Conservation (phyloP, 1,139 yeast genomes). For the Zhuliangozyma blackwelliae region DNA sequence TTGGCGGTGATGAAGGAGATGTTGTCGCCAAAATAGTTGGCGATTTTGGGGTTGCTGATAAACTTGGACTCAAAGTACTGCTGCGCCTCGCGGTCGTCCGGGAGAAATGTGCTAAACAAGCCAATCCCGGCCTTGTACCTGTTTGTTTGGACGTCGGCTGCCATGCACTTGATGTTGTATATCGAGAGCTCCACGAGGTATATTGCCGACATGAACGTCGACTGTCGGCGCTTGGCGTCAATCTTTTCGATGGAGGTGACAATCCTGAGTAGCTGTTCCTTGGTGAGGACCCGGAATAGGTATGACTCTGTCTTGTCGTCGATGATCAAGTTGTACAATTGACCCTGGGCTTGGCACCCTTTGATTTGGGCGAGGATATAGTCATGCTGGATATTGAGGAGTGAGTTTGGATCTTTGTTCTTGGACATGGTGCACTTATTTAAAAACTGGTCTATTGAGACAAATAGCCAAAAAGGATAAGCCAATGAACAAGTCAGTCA, state of each 20-base stretch:
- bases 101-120: slow-evolving; percentile 27
- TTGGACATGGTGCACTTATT: slow-evolving; percentile 9
- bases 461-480: no score
- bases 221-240: slow-evolving; percentile 32
- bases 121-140: slow-evolving; percentile 39
- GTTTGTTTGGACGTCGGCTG: slow-evolving; percentile 37
- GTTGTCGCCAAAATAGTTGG: slow-evolving; percentile 26
- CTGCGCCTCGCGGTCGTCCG: slow-evolving; percentile 20
- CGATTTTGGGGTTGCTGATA: slow-evolving; percentile 27
- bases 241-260: slow-evolving; percentile 41
- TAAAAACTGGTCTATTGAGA: no score
- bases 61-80: slow-evolving; percentile 27
- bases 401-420: slow-evolving; percentile 31
- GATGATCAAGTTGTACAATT: slow-evolving; percentile 34
- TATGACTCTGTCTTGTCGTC: slow-evolving; percentile 36
- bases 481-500: no score
- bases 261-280: slow-evolving; percentile 35
- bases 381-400: slow-evolving; percentile 31
- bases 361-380: slow-evolving; percentile 35
- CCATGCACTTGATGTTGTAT: slow-evolving; percentile 38
- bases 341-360: slow-evolving; percentile 28
- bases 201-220: slow-evolving; percentile 38
- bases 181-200: slow-evolving; percentile 36
- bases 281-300: slow-evolving; percentile 31
- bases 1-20: slow-evolving; percentile 24